These are phyloP conservation scores for Kwoniella newhampshirensis DNA, from an alignment of 768 basidiomycete species.

Conservation along the genomic window DNA sequence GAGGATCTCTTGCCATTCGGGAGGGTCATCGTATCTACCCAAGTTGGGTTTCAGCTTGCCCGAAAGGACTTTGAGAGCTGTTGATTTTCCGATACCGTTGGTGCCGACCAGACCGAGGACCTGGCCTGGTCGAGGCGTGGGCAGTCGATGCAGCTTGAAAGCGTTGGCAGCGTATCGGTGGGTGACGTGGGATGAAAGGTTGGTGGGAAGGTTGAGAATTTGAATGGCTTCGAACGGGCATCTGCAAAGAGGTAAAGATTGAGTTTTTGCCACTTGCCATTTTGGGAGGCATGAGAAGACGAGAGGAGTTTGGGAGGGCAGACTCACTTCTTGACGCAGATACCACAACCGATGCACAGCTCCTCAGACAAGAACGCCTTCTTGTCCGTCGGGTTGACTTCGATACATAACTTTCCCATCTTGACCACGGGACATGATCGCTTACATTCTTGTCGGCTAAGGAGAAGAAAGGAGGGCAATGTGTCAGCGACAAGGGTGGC, in stretches of 20 bases:
- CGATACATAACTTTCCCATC: slow-evolving; percentile 99
- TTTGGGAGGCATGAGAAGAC: no score
- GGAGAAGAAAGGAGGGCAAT: slow-evolving; percentile 4
- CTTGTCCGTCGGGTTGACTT: slow-evolving; percentile 93
- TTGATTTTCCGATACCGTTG: slow-evolving; percentile 99
- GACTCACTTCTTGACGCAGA: slow-evolving; percentile 96
- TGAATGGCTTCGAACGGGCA: slow-evolving; percentile 99
- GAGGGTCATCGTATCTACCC: slow-evolving; percentile 95
- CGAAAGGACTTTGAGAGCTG: slow-evolving; percentile 91
- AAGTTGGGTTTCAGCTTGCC: slow-evolving; percentile 98
- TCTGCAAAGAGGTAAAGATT: slow-evolving; percentile 56
- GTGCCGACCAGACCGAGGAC: slow-evolving; percentile 98
- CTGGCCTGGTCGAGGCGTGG: slow-evolving; percentile 94
- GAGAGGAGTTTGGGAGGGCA: not conserved
- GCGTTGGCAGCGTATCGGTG: slow-evolving; percentile 98
- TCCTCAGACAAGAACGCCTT: slow-evolving; percentile 99
- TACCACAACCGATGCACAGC: slow-evolving; percentile 99
- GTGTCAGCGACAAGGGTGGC: not conserved
- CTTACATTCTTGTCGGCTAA: slow-evolving; percentile 85
- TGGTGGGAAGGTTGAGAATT: slow-evolving; percentile 98
- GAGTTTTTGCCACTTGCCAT: no score
- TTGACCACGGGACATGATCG: slow-evolving; percentile 97
- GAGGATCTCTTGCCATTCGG: slow-evolving; percentile 97
- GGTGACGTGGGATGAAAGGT: slow-evolving; percentile 91
- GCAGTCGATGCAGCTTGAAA: slow-evolving; percentile 97